A percentile compares a stretch with the other conserved stretches of the same genome.
phyloP scores from a whole-genome alignment of 2,329 filamentous ascomycete species.

The Penicillium sp. region DNA sequence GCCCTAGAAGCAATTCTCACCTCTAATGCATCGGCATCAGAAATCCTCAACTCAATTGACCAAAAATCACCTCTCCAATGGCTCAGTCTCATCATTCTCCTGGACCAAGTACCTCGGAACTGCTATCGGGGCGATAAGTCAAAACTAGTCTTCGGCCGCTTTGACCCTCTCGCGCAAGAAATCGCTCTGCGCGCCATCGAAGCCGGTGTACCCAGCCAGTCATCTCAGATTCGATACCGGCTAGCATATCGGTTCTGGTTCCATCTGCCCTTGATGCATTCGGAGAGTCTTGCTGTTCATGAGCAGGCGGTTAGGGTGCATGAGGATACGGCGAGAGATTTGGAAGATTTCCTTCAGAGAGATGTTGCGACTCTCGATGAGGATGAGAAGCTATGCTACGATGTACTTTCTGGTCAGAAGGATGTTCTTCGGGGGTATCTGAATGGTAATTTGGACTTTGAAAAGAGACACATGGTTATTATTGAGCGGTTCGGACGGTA shows the following conservation, averaged over 20 bases:
- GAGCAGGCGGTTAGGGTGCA: conserved; percentile 20
- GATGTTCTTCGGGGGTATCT: conserved; percentile 17
- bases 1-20: conserved; percentile 21
- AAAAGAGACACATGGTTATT: conserved; percentile 28
- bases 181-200: conserved; percentile 46
- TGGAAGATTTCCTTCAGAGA: conserved; percentile 15
- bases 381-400: conserved; percentile 21
- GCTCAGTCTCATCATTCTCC: conserved; percentile 59
- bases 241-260: conserved; percentile 58
- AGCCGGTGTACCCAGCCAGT: conserved; percentile 32
- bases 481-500: conserved; percentile 31
- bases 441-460: conserved; percentile 18
- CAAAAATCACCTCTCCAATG: conserved; percentile 19
- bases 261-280: conserved; percentile 64
- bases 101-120: conserved; percentile 68
- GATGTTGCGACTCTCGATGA: conserved; percentile 14
- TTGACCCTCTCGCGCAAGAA: conserved; percentile 59
- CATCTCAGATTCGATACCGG: conserved; percentile 39
- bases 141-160: conserved; percentile 56
- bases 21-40: conserved; percentile 15
- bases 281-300: conserved; percentile 32
- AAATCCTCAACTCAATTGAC: conserved; percentile 22
- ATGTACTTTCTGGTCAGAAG: conserved; percentile 9
- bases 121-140: conserved; percentile 58
- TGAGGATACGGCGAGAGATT: conserved; percentile 21